Evolutionary conservation across 2,329 filamentous ascomycete species (phyloP).

Genomic region (Stachybotrys elegans): DNA sequence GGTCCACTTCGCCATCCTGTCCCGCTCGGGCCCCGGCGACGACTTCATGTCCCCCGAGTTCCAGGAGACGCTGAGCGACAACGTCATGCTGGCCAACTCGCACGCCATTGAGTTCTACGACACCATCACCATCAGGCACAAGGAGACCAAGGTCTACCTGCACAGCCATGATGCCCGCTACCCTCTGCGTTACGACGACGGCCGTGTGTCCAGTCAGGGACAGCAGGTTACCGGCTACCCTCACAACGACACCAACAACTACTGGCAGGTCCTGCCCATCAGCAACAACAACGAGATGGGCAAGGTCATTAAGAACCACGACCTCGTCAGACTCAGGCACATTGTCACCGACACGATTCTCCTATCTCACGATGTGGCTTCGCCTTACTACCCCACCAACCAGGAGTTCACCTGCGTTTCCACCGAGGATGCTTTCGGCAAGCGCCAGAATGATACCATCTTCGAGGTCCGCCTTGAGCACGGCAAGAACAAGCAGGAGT

Average conservation of each 20-base stretch:
- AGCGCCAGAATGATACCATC: slow-evolving; percentile 79
- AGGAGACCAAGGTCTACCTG: slow-evolving; percentile 94
- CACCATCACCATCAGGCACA: slow-evolving; percentile 81
- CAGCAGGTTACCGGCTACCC: slow-evolving; percentile 98
- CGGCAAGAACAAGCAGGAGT: slow-evolving; percentile 74
- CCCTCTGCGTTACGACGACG: slow-evolving; percentile 93
- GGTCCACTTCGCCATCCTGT: slow-evolving; percentile 91
- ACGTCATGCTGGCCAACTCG: slow-evolving; percentile 83
- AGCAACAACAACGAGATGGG: slow-evolving; percentile 53
- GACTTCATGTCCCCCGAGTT: slow-evolving; percentile 99
- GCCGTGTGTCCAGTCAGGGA: slow-evolving; percentile 92
- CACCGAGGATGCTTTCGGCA: slow-evolving; percentile 64
- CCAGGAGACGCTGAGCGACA: slow-evolving; percentile 94
- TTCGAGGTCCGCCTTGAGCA: slow-evolving; percentile 91
- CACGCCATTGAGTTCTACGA: slow-evolving; percentile 88
- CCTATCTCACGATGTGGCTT: slow-evolving; percentile 93
- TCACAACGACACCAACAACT: slow-evolving; percentile 97
- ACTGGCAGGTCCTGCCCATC: slow-evolving; percentile 86
- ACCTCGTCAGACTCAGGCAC: slow-evolving; percentile 82
- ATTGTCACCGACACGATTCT: slow-evolving; percentile 80
- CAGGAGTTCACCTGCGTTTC: slow-evolving; percentile 92
- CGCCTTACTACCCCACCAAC: slow-evolving; percentile 93
- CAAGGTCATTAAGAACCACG: slow-evolving; percentile 72
- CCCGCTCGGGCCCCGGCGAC: slow-evolving; percentile 84
- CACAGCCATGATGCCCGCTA: slow-evolving; percentile 90